Conservation (phyloP, 2,329 filamentous ascomycete species). For the Alternaria dauci region DNA sequence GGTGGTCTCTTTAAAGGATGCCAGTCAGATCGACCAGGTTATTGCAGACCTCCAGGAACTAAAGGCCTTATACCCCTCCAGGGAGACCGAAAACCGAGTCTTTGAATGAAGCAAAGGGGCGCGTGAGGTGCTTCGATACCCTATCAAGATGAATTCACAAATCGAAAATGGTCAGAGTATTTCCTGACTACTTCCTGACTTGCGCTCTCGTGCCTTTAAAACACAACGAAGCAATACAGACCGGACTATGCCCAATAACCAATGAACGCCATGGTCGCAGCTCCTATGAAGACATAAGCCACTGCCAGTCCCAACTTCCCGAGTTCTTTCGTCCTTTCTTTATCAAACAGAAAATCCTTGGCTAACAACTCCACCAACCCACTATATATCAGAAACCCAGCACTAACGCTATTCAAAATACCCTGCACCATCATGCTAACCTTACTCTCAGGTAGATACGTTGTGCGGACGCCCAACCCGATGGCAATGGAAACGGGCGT, state of each 20-base stretch:
- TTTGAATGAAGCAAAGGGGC: not conserved
- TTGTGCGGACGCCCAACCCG: constrained; percentile 5
- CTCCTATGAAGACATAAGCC: constrained; percentile 8
- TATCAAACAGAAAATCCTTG: constrained; percentile 13
- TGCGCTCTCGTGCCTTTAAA: not conserved
- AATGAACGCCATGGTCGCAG: constrained; percentile 7
- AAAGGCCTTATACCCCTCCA: not conserved
- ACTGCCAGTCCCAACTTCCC: not conserved
- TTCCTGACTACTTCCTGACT: not conserved
- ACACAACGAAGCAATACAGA: not conserved
- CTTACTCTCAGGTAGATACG: constrained; percentile 7
- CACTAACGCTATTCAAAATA: constrained; percentile 11
- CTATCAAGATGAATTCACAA: not conserved
- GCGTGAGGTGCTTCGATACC: not conserved
- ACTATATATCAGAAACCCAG: constrained; percentile 10
- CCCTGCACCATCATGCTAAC: constrained; percentile 6
- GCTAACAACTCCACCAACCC: constrained; percentile 10
- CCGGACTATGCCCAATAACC: constrained; percentile 4
- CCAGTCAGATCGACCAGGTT: constrained; percentile 1
- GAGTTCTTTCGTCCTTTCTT: constrained; percentile 6
- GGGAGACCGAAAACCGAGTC: not conserved
- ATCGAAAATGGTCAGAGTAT: not conserved
- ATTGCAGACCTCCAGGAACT: constrained; percentile 6
- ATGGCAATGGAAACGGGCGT: constrained; percentile 7
- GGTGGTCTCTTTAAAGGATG: not conserved